phyloP scores from a whole-genome alignment of 345 rosid genomes.

The Eucalyptus erythrocorys region DNA sequence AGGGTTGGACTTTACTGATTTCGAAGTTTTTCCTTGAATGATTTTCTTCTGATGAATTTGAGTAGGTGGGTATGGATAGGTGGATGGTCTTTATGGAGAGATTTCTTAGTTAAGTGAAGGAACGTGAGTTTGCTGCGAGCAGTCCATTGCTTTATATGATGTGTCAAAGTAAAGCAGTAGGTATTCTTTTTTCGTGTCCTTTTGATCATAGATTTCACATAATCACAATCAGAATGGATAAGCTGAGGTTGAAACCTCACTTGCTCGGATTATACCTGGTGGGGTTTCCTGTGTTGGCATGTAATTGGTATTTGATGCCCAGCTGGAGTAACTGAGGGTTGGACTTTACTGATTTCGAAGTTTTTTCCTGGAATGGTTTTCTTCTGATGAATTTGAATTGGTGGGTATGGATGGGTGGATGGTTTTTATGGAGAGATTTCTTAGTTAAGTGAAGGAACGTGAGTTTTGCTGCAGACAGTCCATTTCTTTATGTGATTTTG shows the following conservation, averaged over 20 bases:
- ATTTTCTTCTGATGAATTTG: not conserved
- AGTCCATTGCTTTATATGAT: not conserved
- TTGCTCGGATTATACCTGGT: not conserved
- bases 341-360: not conserved
- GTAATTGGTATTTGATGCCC: not conserved
- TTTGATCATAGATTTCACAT: not conserved
- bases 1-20: not conserved
- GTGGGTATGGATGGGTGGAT: not conserved
- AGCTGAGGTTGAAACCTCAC: not conserved
- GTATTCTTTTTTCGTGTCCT: not conserved
- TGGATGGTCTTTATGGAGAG: not conserved
- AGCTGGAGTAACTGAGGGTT: not conserved
- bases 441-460: not conserved
- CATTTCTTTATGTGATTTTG: not conserved
- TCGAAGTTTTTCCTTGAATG: not conserved
- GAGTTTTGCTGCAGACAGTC: not conserved
- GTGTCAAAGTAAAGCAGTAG: not conserved
- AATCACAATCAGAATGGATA: not conserved
- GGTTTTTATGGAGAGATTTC: not conserved
- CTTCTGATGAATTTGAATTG: not conserved
- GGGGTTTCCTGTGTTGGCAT: not conserved
- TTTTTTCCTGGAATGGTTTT: not conserved
- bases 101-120: not conserved
- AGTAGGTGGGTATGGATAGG: not conserved
- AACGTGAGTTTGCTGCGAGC: not conserved